A percentile compares a stretch with the other conserved stretches of the same genome.
Conservation (phyloP, 2,329 filamentous ascomycete genomes). For the Arthroderma uncinatum region DNA sequence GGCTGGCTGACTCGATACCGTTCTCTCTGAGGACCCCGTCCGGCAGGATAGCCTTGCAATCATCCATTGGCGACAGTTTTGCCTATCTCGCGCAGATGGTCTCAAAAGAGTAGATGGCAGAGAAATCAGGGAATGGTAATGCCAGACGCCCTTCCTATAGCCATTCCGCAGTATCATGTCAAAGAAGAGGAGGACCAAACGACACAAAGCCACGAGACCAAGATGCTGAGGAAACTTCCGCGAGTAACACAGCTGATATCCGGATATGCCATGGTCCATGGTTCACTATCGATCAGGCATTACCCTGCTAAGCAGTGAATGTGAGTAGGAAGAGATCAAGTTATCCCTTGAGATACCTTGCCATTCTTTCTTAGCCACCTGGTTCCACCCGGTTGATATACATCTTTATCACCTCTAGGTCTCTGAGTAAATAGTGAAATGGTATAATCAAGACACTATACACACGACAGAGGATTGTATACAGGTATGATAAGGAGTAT, state of each 20-base stretch:
- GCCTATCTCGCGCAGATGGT: background rate
- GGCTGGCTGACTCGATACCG: background rate
- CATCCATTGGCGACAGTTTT: background rate
- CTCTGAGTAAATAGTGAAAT: no score
- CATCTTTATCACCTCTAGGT: no score
- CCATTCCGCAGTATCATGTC: no score
- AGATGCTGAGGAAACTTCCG: background rate
- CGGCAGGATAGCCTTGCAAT: background rate
- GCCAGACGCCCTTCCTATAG: no score
- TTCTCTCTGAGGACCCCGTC: background rate
- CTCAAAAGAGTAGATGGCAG: no score
- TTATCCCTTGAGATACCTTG: background rate
- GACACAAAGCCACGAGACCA: background rate
- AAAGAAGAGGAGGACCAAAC: background rate
- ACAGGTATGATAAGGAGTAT: no score
- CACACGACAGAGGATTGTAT: no score
- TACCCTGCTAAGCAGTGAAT: background rate
- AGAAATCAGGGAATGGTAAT: no score
- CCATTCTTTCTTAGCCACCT: no score
- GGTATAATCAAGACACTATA: no score
- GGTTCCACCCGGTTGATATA: no score
- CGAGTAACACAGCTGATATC: background rate
- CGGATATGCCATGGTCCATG: background rate
- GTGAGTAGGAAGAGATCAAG: no score
- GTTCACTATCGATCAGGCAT: background rate